These are phyloP conservation scores for Russula vinacea DNA, from an alignment of 768 basidiomycete genomes.

Conservation along the genomic window DNA sequence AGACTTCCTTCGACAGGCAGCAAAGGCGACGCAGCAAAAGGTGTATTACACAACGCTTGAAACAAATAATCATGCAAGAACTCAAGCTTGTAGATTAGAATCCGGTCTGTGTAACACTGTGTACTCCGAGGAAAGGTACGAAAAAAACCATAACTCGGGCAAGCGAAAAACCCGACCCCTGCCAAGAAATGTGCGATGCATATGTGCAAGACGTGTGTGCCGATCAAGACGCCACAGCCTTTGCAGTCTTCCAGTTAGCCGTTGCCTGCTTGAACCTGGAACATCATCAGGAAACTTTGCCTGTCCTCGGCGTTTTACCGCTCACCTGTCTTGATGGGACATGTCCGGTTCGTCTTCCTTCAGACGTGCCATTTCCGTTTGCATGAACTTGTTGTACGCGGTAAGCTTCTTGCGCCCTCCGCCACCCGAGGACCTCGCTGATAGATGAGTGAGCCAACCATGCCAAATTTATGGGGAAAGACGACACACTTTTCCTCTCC, in stretches of 20 bases:
- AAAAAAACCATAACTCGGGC: conserved; percentile 5
- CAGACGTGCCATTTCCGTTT: conserved; percentile 73
- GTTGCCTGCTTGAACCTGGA: conserved; percentile 69
- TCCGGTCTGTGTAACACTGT: conserved; percentile 8
- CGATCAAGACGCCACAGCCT: conserved; percentile 23
- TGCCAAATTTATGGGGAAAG: neutral
- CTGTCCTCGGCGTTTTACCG: neutral
- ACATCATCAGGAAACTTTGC: conserved; percentile 17
- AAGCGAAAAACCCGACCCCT: neutral
- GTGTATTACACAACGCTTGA: conserved; percentile 17
- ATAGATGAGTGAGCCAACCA: conserved; percentile 27
- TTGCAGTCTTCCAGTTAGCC: conserved; percentile 65
- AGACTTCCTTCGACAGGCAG: neutral
- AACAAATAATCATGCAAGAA: conserved; percentile 11
- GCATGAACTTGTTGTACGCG: conserved; percentile 78
- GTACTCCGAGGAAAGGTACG: neutral
- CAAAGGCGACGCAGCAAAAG: neutral
- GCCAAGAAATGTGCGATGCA: neutral
- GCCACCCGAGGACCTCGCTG: conserved; percentile 52
- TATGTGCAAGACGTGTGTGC: conserved; percentile 5
- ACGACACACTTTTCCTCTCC: conserved; percentile 28
- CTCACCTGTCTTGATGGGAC: conserved; percentile 69
- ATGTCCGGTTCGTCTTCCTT: conserved; percentile 73
- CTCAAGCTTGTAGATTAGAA: conserved; percentile 16
- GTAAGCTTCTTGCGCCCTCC: conserved; percentile 60